phyloP scores from a whole-genome alignment of 371 early-diverging fungal genomes.

The Actinomortierella wolfii region DNA sequence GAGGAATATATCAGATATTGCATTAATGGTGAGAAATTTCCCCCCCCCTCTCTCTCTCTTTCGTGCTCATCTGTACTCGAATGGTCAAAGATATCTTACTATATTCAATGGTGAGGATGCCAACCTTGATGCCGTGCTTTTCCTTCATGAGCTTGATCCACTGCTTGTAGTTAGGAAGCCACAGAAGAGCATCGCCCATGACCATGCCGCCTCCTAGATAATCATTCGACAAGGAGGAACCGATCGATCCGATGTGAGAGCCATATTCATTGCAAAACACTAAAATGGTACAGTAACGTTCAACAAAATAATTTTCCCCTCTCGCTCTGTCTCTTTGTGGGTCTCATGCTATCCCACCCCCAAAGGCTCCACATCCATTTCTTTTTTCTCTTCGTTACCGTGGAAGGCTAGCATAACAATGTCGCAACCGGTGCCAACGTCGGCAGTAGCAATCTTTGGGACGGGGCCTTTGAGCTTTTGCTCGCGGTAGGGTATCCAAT shows the following conservation, averaged over 20 bases:
- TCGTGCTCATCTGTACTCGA: too few species aligned
- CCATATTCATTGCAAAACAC: too few species aligned
- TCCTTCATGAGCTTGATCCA: constrained; percentile 56
- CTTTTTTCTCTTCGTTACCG: constrained; percentile 16
- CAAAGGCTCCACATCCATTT: too few species aligned
- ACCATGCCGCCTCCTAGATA: constrained; percentile 43
- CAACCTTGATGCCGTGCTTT: constrained; percentile 55
- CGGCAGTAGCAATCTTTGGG: constrained; percentile 12
- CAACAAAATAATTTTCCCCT: too few species aligned
- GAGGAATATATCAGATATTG: too few species aligned
- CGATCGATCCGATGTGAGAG: too few species aligned
- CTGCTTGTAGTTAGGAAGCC: constrained; percentile 25
- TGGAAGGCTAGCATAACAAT: constrained; percentile 41
- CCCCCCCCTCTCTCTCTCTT: too few species aligned
- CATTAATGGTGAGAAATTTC: too few species aligned
- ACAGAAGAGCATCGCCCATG: constrained; percentile 40
- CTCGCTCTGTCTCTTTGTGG: too few species aligned
- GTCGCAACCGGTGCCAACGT: constrained; percentile 35
- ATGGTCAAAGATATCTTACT: too few species aligned
- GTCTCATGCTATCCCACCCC: too few species aligned
- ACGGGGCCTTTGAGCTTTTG: constrained; percentile 15
- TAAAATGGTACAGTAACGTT: too few species aligned
- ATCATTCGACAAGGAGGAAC: background rate
- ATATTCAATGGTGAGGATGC: constrained; percentile 59
- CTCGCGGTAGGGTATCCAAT: constrained; percentile 42